These are phyloP conservation scores for Penicillium aurantiogriseum DNA, from an alignment of 2,329 filamentous ascomycete species.

Conservation along the genomic window DNA sequence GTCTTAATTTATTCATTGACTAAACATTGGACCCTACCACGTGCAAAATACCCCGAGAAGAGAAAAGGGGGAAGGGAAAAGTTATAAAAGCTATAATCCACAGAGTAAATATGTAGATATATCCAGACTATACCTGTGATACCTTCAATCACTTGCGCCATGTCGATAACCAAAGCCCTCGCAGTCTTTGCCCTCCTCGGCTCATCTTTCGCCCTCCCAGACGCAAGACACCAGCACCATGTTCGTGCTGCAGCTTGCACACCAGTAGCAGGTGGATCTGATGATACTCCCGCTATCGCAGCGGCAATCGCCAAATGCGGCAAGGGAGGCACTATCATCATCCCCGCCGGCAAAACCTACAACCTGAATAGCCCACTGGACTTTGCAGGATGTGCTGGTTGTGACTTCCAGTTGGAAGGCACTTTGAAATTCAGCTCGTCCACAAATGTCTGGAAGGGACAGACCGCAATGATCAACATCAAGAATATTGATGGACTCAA, in stretches of 20 bases:
- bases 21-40: background rate
- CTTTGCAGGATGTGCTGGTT: conserved; percentile 45
- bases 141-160: background rate
- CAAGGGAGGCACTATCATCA: conserved; percentile 46
- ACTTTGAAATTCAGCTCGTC: conserved; percentile 42
- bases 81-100: background rate
- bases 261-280: conserved; percentile 32
- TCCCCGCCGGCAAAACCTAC: conserved; percentile 45
- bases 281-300: conserved; percentile 48
- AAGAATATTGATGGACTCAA: conserved; percentile 39
- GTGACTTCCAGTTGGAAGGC: conserved; percentile 50
- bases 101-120: background rate
- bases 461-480: conserved; percentile 42
- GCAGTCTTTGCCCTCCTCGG: conserved; percentile 6
- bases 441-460: conserved; percentile 45
- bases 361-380: conserved; percentile 45
- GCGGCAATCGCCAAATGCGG: conserved; percentile 45
- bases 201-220: conserved; percentile 1
- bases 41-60: background rate
- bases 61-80: background rate
- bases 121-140: background rate
- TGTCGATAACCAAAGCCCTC: conserved; percentile 4
- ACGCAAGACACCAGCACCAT: conserved; percentile 3
- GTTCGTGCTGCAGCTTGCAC: conserved; percentile 34
- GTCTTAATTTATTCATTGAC: background rate